Percentiles rank a stretch among this genome's conserved stretches.
Evolutionary conservation across 257 asterid genomes (phyloP).

Genomic region (Datura wrightii): DNA sequence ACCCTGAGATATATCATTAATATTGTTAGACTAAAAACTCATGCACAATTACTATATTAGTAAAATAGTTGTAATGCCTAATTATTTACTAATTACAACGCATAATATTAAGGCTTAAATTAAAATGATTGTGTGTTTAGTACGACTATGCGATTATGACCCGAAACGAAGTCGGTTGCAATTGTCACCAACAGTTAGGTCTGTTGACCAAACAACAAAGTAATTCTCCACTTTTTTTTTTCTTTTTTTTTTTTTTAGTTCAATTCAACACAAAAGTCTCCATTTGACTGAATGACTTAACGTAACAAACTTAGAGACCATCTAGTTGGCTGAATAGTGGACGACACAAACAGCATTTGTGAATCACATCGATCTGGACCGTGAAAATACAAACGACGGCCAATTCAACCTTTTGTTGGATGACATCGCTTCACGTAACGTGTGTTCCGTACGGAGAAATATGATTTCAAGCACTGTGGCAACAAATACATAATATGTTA

Average conservation of each 20-base stretch:
- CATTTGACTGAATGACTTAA: not conserved
- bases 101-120: no score
- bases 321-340: not conserved
- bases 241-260: not conserved
- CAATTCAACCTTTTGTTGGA: not conserved
- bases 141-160: not conserved
- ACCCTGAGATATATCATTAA: no score
- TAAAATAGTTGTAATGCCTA: not conserved
- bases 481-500: no score
- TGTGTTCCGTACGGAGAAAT: no score
- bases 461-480: no score
- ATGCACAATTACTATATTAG: not conserved
- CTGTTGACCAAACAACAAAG: not conserved
- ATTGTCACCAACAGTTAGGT: constrained; percentile 13
- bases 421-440: no score
- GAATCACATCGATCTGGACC: not conserved
- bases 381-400: not conserved
- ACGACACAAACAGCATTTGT: not conserved
- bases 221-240: not conserved
- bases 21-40: not conserved
- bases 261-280: not conserved
- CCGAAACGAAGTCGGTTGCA: not conserved
- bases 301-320: not conserved
- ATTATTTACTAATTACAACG: not conserved
- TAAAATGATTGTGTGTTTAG: not conserved